Base-by-base conservation (phyloP, 805 yeast species). In the Barnettozyma siamensis region DNA sequence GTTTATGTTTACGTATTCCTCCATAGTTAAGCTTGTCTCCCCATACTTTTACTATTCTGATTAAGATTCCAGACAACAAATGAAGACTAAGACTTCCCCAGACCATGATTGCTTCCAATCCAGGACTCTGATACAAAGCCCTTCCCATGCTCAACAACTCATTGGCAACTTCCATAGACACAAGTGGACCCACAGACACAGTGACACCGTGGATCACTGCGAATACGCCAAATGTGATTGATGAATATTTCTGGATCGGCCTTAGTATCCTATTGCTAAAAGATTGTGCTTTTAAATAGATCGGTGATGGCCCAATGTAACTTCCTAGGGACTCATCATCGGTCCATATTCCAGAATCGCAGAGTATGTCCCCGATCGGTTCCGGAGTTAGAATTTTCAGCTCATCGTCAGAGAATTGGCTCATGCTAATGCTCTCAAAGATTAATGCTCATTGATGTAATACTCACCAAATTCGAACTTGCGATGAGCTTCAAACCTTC, bases 81-180 rank as follows among this genome's bases (percentile, higher is more conserved):
- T 84, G 93, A 3, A 60, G 46, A 0, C 62, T 54, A 2, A 69
- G 59, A 0, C 79, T 60, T 1, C 75, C 79, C 47, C 64, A 65
- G 0, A 80, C 65, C n/a, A 75, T 49, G 0, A 65, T 40, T 7
- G 56, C 55, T 53, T 83, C 91, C 12, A 78, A 59, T 2, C 62
- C 48, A 1, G 79, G 70, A 0, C 68, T 63, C 43, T 79, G 84
- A 55, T 83, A 84, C 0, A 84, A 50, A 15, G 76, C 72, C 30
- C 91, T 66, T 1, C 78, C 77, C 62, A 80, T 65, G 47, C 79
- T 73, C 38, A 84, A 64, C 26, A 77, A 48, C 39, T 79, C 81
- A 39, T 79, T 73, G 3, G 76, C 73, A 3, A 67, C 41, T 0
- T 58, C 66, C 1, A 61, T 42, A 7, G 76, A 71, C 4, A 76